Evolutionary conservation across 192 early-diverging fungal species (phyloP).

Genomic region (Entomortierella parvispora): DNA sequence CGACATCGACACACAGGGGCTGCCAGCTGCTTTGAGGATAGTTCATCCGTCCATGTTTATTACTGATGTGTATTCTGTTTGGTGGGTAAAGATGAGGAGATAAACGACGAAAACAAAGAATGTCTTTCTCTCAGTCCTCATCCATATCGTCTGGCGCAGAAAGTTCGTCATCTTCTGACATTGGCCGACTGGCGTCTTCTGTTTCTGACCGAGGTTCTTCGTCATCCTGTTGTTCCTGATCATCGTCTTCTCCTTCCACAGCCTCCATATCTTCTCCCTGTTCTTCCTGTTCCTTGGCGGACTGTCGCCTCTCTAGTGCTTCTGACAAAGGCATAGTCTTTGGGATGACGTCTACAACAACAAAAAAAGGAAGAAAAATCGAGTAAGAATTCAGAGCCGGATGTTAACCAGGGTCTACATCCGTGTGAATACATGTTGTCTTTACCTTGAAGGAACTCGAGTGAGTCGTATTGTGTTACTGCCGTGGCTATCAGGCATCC

Average conservation of each 20-base stretch:
- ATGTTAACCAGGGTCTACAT: neutral
- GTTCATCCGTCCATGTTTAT: neutral
- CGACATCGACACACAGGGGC: neutral
- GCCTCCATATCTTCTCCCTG: conserved; percentile 10
- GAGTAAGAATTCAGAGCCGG: neutral
- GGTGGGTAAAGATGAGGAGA: too few species aligned
- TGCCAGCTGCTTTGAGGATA: neutral
- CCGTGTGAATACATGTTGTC: neutral
- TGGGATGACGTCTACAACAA: conserved; percentile 52
- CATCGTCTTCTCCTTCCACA: conserved; percentile 19
- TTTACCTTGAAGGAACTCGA: conserved; percentile 51
- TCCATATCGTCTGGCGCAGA: conserved; percentile 48
- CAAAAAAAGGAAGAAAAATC: neutral
- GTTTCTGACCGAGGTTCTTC: conserved; percentile 24
- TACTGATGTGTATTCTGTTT: too few species aligned
- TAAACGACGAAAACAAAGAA: too few species aligned
- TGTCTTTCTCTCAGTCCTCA: conserved; percentile 17
- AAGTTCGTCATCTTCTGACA: conserved; percentile 41
- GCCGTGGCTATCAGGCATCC: conserved; percentile 22
- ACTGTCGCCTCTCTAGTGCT: conserved; percentile 57
- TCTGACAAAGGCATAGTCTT: conserved; percentile 56
- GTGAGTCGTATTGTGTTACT: conserved; percentile 45
- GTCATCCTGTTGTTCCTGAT: conserved; percentile 13
- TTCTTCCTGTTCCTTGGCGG: conserved; percentile 27
- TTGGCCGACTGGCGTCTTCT: conserved; percentile 21